Base-by-base conservation (phyloP, 2,329 filamentous ascomycete species). In the Sclerotinia subarctica region DNA sequence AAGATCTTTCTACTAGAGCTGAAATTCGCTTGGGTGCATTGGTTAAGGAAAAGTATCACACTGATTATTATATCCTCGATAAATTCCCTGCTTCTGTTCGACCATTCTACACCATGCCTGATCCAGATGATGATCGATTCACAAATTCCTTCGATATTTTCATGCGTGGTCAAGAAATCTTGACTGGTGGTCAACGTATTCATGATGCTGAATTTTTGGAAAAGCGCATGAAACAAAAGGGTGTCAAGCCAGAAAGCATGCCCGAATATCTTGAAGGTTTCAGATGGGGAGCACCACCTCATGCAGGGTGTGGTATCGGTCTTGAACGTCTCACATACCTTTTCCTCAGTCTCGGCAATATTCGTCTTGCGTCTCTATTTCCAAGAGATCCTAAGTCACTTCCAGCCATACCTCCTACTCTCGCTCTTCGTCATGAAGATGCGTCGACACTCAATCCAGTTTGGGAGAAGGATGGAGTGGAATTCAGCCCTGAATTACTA, bases 71-170 rank as follows among this genome's bases (percentile, higher is more conserved):
- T 79, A 90, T 97, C 71, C 85, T 97, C 52, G 94, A 97, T 84
- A 96, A 96, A 76, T 97, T 97, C 82, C 94, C 94, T 0, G 82
- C 87, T 29, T 89, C 88, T 8, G 94, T 92, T 2, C 87, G 94
- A 54, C 94, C 94, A 0, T 97, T 97, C 80, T 97, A 97, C 77
- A 92, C 94, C 1, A 94, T 96, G 86, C 90, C 90, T 38, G 92
- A 96, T 71, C 85, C 89, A 1, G 82, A 89, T 21, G 87, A 96
- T 75, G 82, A 86, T 17, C 83, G 85, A 46, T 87, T 88, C 77
- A 97, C 94, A 63, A 96, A 96, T 77, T 96, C 94, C 0, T 97
- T 97, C 74, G 94, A 97, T 77, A 96, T 97, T 68, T 97, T 97
- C 80, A 85, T 97, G 54, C 90, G 94, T 42, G 94, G 94, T 0